Conservation (phyloP, 768 basidiomycete genomes). For the Amanita pallidorosea region DNA sequence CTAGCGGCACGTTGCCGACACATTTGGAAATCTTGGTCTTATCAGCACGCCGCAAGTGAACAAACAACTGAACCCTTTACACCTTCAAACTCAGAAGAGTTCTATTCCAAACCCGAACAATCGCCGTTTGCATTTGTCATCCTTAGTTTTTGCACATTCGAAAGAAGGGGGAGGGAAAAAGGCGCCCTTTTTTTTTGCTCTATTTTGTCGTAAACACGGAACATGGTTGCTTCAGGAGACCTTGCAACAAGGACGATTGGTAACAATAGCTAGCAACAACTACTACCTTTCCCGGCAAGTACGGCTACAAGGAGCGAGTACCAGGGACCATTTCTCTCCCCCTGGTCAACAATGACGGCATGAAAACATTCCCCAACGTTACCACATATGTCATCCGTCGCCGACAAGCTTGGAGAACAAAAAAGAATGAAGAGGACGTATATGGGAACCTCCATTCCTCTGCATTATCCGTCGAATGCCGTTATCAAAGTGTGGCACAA, state of each 20-base stretch:
- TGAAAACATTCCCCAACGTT: conserved; percentile 1
- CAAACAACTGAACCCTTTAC: too few species aligned
- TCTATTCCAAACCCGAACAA: too few species aligned
- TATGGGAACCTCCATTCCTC: background rate
- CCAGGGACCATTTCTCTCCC: too few species aligned
- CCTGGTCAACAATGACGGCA: background rate
- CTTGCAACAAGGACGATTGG: background rate
- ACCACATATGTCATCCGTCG: background rate
- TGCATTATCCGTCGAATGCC: background rate
- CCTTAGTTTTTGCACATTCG: background rate
- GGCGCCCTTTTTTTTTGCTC: too few species aligned
- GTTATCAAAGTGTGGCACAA: background rate
- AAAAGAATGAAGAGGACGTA: background rate
- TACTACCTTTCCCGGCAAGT: background rate
- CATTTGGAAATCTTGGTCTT: too few species aligned
- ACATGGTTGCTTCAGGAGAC: background rate
- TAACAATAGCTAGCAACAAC: too few species aligned
- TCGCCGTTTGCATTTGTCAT: too few species aligned
- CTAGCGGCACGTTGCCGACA: too few species aligned
- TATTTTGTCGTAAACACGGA: background rate
- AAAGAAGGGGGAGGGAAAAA: too few species aligned
- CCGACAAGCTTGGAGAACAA: background rate
- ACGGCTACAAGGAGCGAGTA: background rate
- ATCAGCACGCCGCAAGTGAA: too few species aligned
- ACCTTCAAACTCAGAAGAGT: too few species aligned